Conservation (phyloP, 768 basidiomycete species). For the Termitomyces sp. region DNA sequence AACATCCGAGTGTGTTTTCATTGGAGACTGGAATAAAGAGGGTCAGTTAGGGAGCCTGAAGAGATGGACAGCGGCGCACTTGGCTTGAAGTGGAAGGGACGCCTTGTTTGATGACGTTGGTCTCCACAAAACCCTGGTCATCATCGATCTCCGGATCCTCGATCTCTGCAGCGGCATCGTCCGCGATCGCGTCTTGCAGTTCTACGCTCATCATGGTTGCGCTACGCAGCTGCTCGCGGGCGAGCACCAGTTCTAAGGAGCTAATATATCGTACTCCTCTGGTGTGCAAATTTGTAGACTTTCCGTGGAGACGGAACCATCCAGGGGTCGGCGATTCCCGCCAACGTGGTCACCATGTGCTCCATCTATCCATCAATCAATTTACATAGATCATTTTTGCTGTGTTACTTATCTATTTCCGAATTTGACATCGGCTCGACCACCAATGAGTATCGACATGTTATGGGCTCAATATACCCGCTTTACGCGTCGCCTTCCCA, state of each 20-base stretch:
- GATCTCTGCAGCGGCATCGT: neutral
- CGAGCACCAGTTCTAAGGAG: neutral
- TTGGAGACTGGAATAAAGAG: neutral
- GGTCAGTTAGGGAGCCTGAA: neutral
- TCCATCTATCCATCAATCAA: neutral
- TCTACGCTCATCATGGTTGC: neutral
- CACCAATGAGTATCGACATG: neutral
- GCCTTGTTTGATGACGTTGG: conserved; percentile 8
- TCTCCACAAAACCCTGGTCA: conserved; percentile 1
- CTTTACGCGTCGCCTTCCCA: neutral
- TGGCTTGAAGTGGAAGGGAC: neutral
- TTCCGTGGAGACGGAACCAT: neutral
- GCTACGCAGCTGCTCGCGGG: neutral
- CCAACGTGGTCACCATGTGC: neutral
- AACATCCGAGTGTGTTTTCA: neutral
- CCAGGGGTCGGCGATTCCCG: neutral
- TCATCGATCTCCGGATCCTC: conserved; percentile 7
- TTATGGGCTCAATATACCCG: neutral
- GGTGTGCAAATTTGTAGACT: neutral
- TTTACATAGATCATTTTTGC: neutral
- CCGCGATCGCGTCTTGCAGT: neutral
- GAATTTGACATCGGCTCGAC: neutral
- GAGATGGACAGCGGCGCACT: neutral
- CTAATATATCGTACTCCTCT: neutral
- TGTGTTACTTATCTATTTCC: neutral